Conservation (phyloP, 768 basidiomycete species). For the Serendipita sp. region DNA sequence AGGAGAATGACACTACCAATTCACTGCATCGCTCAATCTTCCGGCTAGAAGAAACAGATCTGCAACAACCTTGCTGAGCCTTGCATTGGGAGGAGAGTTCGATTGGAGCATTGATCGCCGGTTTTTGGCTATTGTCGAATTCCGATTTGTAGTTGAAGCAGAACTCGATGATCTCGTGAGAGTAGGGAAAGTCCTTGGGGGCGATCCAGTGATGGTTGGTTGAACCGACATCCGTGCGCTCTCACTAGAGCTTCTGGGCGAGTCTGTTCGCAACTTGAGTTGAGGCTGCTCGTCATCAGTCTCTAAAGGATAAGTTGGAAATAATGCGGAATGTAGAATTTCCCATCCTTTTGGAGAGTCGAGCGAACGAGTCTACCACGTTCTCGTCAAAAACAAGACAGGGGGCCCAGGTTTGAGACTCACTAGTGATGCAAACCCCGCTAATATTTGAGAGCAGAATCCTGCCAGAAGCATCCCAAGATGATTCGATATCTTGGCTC, state of each 20-base stretch:
- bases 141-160: constrained; percentile 25
- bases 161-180: constrained; percentile 24
- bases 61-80: constrained; percentile 74
- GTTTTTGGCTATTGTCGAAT: constrained; percentile 41
- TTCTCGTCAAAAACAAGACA: neutral
- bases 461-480: constrained; percentile 80
- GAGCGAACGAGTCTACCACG: constrained; percentile 46
- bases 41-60: constrained; percentile 83
- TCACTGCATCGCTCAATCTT: constrained; percentile 60
- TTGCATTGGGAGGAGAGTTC: constrained; percentile 55
- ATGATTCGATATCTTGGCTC: constrained; percentile 64
- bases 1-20: constrained; percentile 39
- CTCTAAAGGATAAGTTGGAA: constrained; percentile 44
- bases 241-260: constrained; percentile 38
- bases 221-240: constrained; percentile 20
- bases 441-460: constrained; percentile 71
- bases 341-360: constrained; percentile 79
- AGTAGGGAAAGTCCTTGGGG: constrained; percentile 31
- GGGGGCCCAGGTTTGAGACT: neutral
- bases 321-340: constrained; percentile 52
- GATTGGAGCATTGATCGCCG: constrained; percentile 27
- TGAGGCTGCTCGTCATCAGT: constrained; percentile 45
- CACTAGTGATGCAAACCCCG: constrained; percentile 74
- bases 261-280: constrained; percentile 26
- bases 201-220: constrained; percentile 13